phyloP scores from a whole-genome alignment of 257 asterid genomes.

The Fraxinus quadrangulata region DNA sequence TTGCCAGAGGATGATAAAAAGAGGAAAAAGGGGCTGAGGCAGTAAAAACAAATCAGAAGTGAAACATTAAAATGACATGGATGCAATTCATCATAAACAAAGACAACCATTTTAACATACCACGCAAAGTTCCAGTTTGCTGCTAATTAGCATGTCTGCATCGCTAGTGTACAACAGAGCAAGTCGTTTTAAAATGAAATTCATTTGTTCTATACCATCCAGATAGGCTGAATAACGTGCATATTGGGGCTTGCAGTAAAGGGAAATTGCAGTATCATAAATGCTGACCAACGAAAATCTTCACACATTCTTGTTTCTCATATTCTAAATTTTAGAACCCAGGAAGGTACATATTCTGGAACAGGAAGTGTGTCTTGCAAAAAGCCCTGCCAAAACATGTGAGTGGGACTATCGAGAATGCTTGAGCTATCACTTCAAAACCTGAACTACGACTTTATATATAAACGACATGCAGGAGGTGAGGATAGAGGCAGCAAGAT shows the following conservation, averaged over 20 bases:
- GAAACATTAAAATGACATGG: neutral
- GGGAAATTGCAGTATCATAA: neutral
- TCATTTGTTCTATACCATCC: too few species aligned
- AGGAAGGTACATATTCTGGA: neutral
- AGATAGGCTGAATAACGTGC: neutral
- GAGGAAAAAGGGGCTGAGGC: neutral
- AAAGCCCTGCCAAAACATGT: neutral
- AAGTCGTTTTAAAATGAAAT: too few species aligned
- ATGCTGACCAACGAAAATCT: too few species aligned
- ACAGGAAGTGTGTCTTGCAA: neutral
- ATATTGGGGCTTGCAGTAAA: neutral
- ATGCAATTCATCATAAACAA: neutral
- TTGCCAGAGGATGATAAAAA: neutral
- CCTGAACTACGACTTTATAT: neutral
- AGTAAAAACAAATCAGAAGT: neutral
- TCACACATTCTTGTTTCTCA: neutral
- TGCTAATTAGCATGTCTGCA: neutral
- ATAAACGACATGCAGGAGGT: neutral
- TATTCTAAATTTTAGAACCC: neutral
- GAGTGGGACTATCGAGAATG: neutral
- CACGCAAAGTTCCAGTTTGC: neutral
- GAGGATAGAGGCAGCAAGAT: neutral
- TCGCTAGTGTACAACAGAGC: too few species aligned
- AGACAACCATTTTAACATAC: neutral
- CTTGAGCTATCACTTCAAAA: neutral